Conservation (phyloP, 2,329 filamentous ascomycete genomes). For the Mycosphaerella arachidis region DNA sequence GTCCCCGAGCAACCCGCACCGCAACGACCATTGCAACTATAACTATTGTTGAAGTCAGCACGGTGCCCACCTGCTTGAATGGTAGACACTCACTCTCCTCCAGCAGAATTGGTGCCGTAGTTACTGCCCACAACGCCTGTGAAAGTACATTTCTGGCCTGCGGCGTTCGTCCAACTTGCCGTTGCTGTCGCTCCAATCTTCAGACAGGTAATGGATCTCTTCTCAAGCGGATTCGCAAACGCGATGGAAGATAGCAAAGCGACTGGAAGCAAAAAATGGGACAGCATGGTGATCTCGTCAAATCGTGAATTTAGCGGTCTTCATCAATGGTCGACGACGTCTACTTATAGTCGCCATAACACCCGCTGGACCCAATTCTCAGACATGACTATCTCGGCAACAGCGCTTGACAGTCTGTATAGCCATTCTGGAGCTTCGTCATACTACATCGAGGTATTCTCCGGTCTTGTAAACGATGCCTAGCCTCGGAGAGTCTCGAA, state of each 20-base stretch:
- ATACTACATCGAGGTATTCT: background rate
- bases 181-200: conserved; percentile 40
- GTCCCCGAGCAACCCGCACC: conserved; percentile 45
- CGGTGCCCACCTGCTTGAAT: background rate
- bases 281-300: background rate
- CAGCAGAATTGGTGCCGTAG: conserved; percentile 41
- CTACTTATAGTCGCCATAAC: background rate
- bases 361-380: background rate
- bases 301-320: background rate
- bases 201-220: conserved; percentile 33
- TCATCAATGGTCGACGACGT: too few species aligned
- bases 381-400: background rate
- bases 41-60: conserved; percentile 32
- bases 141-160: conserved; percentile 42
- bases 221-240: conserved; percentile 7
- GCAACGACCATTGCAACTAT: conserved; percentile 49
- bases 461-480: background rate
- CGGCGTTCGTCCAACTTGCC: conserved; percentile 45
- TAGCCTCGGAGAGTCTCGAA: background rate
- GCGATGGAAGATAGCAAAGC: background rate
- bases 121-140: conserved; percentile 46
- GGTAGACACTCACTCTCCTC: conserved; percentile 41
- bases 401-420: background rate
- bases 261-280: background rate
- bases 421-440: background rate